These are phyloP conservation scores for Penicillium fuscoglaucum DNA, from an alignment of 2,329 filamentous ascomycete species.

Conservation along the genomic window DNA sequence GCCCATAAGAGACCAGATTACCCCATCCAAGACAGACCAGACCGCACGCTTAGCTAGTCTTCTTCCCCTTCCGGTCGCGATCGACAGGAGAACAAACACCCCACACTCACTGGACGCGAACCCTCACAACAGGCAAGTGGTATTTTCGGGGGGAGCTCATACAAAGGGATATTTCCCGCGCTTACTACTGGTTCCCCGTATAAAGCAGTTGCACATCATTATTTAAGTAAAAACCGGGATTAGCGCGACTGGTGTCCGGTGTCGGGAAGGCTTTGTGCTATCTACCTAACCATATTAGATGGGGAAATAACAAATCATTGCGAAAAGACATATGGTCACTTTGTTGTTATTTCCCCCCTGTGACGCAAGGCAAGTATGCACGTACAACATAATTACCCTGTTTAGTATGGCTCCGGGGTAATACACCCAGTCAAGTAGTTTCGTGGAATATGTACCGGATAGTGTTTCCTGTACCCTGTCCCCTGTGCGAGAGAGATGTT, in stretches of 20 bases:
- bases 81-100: slow-evolving; percentile 26
- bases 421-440: neutral
- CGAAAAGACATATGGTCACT: neutral
- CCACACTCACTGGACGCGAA: slow-evolving; percentile 3
- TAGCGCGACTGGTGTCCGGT: neutral
- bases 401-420: neutral
- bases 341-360: neutral
- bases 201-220: neutral
- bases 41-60: slow-evolving; percentile 7
- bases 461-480: neutral
- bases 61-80: slow-evolving; percentile 14
- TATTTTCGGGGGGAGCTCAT: neutral
- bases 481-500: neutral
- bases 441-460: no score
- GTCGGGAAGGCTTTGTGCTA: neutral
- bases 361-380: slow-evolving; percentile 6
- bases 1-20: neutral
- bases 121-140: slow-evolving; percentile 1
- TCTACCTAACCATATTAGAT: neutral
- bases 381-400: neutral
- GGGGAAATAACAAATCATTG: neutral
- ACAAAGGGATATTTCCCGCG: neutral
- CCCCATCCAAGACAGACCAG: neutral
- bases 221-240: neutral
- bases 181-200: neutral